Percentiles rank a stretch among this genome's conserved stretches.
These are phyloP conservation scores for Lachnellula hyalina DNA, from an alignment of 2,329 filamentous ascomycete species.

Conservation along the genomic window DNA sequence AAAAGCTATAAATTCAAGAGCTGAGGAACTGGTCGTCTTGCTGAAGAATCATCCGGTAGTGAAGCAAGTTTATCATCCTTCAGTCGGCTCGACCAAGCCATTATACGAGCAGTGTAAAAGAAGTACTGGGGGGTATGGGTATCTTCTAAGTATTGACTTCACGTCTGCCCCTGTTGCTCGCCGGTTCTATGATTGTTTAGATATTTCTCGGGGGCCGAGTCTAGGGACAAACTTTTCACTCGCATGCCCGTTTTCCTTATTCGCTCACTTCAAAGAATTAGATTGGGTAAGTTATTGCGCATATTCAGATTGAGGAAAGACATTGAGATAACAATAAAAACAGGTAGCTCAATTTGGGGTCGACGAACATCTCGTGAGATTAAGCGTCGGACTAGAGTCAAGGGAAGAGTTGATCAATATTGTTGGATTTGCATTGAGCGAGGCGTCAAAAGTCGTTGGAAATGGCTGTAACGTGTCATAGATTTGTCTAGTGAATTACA, in stretches of 20 bases:
- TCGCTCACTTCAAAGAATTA: conserved; percentile 19
- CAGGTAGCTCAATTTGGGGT: conserved; percentile 13
- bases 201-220: conserved; percentile 30
- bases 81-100: neutral
- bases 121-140: conserved; percentile 23
- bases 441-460: neutral
- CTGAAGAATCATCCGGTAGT: conserved; percentile 40
- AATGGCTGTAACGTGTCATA: neutral
- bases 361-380: conserved; percentile 11
- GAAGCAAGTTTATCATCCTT: conserved; percentile 5
- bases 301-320: neutral
- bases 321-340: neutral
- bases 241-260: conserved; percentile 21
- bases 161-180: conserved; percentile 15
- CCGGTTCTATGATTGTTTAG: conserved; percentile 30
- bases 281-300: conserved; percentile 6
- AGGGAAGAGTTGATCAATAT: neutral
- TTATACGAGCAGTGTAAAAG: conserved; percentile 20
- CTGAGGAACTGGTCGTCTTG: conserved; percentile 70
- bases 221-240: conserved; percentile 30
- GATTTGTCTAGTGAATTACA: too few relatives aligned
- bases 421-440: neutral
- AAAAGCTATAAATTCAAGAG: conserved; percentile 72
- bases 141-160: conserved; percentile 26
- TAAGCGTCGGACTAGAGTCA: conserved; percentile 16